These are phyloP conservation scores for Hymenoscyphus scutula DNA, from an alignment of 2,329 filamentous ascomycete genomes.

Conservation along the genomic window DNA sequence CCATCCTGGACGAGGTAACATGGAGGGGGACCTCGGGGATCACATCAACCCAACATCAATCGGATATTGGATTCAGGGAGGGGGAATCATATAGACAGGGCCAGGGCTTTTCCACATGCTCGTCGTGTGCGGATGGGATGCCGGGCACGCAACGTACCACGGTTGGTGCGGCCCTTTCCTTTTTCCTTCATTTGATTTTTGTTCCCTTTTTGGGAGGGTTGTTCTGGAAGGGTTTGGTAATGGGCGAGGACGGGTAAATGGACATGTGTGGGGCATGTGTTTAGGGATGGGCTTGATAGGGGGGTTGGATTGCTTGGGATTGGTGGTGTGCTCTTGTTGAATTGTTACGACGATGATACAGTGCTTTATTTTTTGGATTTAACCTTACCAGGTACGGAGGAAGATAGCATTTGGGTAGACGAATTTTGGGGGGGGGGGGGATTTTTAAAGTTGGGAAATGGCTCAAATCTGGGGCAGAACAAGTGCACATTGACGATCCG, in stretches of 20 bases:
- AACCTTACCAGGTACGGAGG: not conserved
- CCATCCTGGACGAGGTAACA: not conserved
- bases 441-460: not conserved
- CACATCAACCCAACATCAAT: not conserved
- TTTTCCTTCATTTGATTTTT: not conserved
- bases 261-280: not conserved
- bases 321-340: not conserved
- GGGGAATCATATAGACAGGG: not conserved
- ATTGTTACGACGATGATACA: not conserved
- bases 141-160: not conserved
- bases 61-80: not conserved
- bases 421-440: not conserved
- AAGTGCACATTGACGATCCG: not conserved
- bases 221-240: not conserved
- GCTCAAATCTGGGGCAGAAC: not conserved
- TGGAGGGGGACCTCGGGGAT: not conserved
- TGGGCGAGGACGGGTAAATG: not conserved
- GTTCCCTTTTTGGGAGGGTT: not conserved
- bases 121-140: not conserved
- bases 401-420: not conserved
- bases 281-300: not conserved
- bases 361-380: not conserved
- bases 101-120: conserved; percentile 2
- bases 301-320: not conserved
- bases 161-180: not conserved